Evolutionary conservation across 2,329 filamentous ascomycete genomes (phyloP), one percentile per base, ranked within the genome.

Genomic region (Aureobasidium sp.): DNA sequence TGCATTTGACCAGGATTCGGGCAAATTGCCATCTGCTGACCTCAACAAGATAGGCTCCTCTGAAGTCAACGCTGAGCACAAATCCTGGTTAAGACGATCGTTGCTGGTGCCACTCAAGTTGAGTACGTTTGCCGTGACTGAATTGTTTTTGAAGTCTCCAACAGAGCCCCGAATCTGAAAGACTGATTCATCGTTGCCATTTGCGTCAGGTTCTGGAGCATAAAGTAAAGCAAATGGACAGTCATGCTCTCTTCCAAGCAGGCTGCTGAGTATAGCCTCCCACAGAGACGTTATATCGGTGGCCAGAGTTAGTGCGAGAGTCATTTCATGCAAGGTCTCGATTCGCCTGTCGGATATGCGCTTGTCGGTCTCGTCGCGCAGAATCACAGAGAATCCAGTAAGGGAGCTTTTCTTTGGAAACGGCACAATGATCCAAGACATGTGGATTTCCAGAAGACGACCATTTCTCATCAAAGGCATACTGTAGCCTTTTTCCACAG

Each of bases 181-280:
- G 3, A 39, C n/a, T 11, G 39, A 3, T 17, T 50, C 45, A 17
- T 39, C 45, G n/a, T 50, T 16, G 6, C 24, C 34, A 3, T 16
- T n/a, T 1, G 32, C 21, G 6, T 44, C 32, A 19, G 35, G 16
- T 7, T 53, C 27, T 12, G 42, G 49, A 5, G 56, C 55, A 22
- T 57, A 57, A 5, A 57, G 24, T 17, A 55, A 45, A 11, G 56
- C 56, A 21, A 57, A 57, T 16, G 56, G 56, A 29, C 55, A 56
- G 21, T 54, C 53, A 34, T 55, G 27, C 22, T 41, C 48, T 39
- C 55, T 51, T 12, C 7, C 44, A 35, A 3, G 44, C 38, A 57
- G 19, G 14, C 48, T 54, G 8, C 42, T 30, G 8, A 54, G 34
- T 25, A 54, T 47, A 10, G 19, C 22, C 2, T 50, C 38, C 56